Conservation (phyloP, 2,329 filamentous ascomycete genomes). For the Beauveria brongniartii region DNA sequence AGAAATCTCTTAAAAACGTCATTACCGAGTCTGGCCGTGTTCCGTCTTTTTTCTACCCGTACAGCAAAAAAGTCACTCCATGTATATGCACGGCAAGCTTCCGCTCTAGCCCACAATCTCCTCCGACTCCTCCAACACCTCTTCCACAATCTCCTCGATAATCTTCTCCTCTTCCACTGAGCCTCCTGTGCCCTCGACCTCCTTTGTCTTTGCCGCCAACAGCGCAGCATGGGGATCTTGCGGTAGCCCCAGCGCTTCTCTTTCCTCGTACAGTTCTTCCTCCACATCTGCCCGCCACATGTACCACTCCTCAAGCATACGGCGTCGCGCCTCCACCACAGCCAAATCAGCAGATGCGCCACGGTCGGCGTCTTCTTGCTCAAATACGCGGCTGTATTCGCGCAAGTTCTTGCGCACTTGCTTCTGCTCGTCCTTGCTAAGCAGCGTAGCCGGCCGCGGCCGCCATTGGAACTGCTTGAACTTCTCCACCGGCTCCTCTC, state of each 20-base stretch:
- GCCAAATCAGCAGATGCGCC: constrained; percentile 90
- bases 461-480: constrained; percentile 98
- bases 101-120: constrained; percentile 48
- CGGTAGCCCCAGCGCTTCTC: constrained; percentile 57
- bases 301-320: constrained; percentile 80
- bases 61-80: constrained; percentile 19
- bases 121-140: constrained; percentile 79
- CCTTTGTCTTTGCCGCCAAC: constrained; percentile 46
- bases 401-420: constrained; percentile 95
- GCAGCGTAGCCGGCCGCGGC: constrained; percentile 80
- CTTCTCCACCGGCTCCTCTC: constrained; percentile 88
- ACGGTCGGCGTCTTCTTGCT: constrained; percentile 89
- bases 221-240: constrained; percentile 56
- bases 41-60: constrained; percentile 24
- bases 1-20: constrained; percentile 16
- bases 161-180: constrained; percentile 59
- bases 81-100: neutral
- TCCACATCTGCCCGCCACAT: constrained; percentile 71
- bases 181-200: constrained; percentile 42
- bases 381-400: constrained; percentile 91
- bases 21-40: constrained; percentile 27
- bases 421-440: constrained; percentile 96
- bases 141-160: constrained; percentile 83
- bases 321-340: constrained; percentile 79
- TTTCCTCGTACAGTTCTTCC: constrained; percentile 64